These are phyloP conservation scores for Boletus rufocinnamomeus DNA, from an alignment of 768 basidiomycete species.

Conservation along the genomic window DNA sequence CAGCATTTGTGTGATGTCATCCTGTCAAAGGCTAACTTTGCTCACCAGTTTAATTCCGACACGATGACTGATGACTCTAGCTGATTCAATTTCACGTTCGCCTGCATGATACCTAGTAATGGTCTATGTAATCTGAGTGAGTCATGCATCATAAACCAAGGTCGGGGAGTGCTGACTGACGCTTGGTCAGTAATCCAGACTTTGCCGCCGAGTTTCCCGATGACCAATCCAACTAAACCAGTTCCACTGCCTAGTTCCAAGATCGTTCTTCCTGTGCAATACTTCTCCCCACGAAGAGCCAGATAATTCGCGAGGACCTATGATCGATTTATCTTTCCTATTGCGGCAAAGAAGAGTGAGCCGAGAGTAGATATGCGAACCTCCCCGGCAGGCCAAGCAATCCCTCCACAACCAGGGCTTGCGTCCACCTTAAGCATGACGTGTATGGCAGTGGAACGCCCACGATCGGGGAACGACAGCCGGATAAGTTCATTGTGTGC, in stretches of 20 bases:
- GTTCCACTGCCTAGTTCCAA: slow-evolving; percentile 92
- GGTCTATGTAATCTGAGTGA: slow-evolving; percentile 48
- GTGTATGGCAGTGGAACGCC: slow-evolving; percentile 11
- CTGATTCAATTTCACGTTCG: slow-evolving; percentile 70
- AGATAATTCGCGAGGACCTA: slow-evolving; percentile 84
- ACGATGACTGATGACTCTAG: slow-evolving; percentile 54
- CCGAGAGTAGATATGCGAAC: slow-evolving; percentile 41
- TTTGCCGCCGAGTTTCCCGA: slow-evolving; percentile 63
- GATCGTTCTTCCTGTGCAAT: slow-evolving; percentile 56
- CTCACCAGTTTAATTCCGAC: slow-evolving; percentile 82
- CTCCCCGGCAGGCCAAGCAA: slow-evolving; percentile 92
- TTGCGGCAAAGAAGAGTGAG: slow-evolving; percentile 1
- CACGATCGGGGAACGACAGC: slow-evolving; percentile 38
- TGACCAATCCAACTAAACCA: slow-evolving; percentile 87
- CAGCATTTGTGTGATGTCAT: neutral
- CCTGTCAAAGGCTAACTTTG: slow-evolving; percentile 12
- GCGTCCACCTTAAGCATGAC: slow-evolving; percentile 69
- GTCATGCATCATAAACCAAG: slow-evolving; percentile 8
- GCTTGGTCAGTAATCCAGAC: slow-evolving; percentile 89
- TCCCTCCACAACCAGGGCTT: slow-evolving; percentile 86
- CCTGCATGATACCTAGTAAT: slow-evolving; percentile 74
- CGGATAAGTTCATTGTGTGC: slow-evolving; percentile 48
- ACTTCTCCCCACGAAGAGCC: slow-evolving; percentile 49
- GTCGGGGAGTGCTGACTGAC: slow-evolving; percentile 51
- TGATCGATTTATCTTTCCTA: neutral